Percentiles rank a stretch among this genome's conserved stretches.
phyloP scores from a whole-genome alignment of 257 asterid species.

The Forsythia suspensa region DNA sequence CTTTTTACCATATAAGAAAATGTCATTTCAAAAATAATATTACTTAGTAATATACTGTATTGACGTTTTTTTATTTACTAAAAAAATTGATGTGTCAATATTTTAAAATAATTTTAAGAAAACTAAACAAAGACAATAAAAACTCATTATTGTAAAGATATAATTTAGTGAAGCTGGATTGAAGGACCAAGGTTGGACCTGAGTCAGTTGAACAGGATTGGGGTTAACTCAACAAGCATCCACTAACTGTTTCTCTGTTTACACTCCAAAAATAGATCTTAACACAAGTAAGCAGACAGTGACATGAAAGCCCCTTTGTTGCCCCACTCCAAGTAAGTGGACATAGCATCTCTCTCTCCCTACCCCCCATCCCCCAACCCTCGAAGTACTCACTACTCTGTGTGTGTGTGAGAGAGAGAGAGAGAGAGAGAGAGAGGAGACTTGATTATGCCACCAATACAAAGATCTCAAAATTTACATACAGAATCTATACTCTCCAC shows the following conservation, averaged over 20 bases:
- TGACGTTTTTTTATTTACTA: too few species aligned
- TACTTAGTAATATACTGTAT: too few species aligned
- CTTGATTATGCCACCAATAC: background rate
- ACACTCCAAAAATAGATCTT: conserved; percentile 16
- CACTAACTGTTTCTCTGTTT: conserved; percentile 18
- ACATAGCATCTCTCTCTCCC: conserved; percentile 27
- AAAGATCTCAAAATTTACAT: background rate
- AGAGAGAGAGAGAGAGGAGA: background rate
- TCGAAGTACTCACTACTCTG: background rate
- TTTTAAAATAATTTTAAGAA: too few species aligned
- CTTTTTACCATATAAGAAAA: too few species aligned
- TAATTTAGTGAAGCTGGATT: too few species aligned
- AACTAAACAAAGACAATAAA: too few species aligned
- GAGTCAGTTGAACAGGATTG: too few species aligned
- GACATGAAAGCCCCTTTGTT: conserved; percentile 23
- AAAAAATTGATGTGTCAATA: too few species aligned
- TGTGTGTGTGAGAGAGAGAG: background rate
- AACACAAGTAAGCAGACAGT: conserved; percentile 23
- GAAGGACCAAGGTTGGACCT: background rate
- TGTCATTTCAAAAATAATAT: too few species aligned
- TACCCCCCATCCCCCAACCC: background rate
- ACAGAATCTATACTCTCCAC: conserved; percentile 36
- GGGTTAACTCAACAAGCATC: too few species aligned
- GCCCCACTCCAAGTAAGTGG: conserved; percentile 33
- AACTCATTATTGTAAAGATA: too few species aligned